Evolutionary conservation across 1,139 yeast genomes (phyloP).

Genomic region (Saccharomyces uvarum): DNA sequence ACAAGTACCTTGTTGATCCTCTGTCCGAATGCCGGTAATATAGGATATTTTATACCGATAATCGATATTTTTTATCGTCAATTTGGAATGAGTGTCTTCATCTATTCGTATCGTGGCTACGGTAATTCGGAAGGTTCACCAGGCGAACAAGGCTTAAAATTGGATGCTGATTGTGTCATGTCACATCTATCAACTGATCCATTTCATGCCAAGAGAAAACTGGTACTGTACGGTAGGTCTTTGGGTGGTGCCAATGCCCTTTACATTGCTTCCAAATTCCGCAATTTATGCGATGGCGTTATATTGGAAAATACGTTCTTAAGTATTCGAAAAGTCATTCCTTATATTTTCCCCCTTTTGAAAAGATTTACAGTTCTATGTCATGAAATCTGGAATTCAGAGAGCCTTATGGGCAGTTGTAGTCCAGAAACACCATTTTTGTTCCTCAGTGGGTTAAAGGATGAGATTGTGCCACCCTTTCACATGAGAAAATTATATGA

Average conservation of each 20-base stretch:
- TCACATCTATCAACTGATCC: conserved; percentile 48
- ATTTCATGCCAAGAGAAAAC: conserved; percentile 41
- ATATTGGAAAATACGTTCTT: conserved; percentile 83
- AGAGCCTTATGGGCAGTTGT: conserved; percentile 46
- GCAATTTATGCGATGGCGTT: conserved; percentile 48
- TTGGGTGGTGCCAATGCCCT: conserved; percentile 94
- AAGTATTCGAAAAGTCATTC: conserved; percentile 70
- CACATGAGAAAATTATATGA: conserved; percentile 66
- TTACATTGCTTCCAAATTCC: conserved; percentile 59
- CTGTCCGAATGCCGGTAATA: conserved; percentile 95
- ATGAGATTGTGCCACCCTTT: conserved; percentile 84
- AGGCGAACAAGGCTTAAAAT: conserved; percentile 68
- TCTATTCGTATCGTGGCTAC: conserved; percentile 87
- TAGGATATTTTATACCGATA: conserved; percentile 84
- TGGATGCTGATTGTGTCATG: conserved; percentile 73
- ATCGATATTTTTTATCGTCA: conserved; percentile 61
- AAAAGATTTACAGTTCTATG: conserved; percentile 53
- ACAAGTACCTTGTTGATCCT: conserved; percentile 64
- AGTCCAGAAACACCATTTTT: conserved; percentile 56
- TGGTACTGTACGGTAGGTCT: conserved; percentile 79
- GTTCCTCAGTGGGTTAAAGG: conserved; percentile 65
- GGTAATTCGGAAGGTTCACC: conserved; percentile 80
- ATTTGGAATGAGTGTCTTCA: conserved; percentile 70
- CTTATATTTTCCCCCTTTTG: conserved; percentile 69
- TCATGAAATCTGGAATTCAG: conserved; percentile 81